Evolutionary conservation across 2,329 filamentous ascomycete genomes (phyloP).

Genomic region (Leptographium flavum): DNA sequence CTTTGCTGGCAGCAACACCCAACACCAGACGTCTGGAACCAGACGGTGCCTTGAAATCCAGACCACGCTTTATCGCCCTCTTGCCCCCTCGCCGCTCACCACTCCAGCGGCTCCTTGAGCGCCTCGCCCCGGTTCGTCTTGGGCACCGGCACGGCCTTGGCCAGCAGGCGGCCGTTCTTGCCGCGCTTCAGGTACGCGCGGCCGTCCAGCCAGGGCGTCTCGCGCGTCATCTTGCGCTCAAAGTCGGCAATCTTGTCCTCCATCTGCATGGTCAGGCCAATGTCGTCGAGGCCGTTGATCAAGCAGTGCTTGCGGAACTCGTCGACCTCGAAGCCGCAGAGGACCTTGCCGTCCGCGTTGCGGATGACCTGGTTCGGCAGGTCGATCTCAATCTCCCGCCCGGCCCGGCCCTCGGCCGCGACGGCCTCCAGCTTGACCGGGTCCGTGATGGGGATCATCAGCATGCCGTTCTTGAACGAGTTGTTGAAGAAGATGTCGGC

Average conservation of each 20-base stretch:
- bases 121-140: constrained; percentile 81
- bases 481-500: constrained; percentile 99
- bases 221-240: constrained; percentile 59
- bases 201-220: constrained; percentile 88
- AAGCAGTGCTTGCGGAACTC: constrained; percentile 91
- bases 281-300: constrained; percentile 87
- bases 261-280: constrained; percentile 84
- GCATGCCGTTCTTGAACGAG: constrained; percentile 99
- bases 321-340: constrained; percentile 77
- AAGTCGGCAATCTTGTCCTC: constrained; percentile 79
- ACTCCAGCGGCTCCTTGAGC: constrained; percentile 76
- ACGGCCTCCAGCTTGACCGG: constrained; percentile 52
- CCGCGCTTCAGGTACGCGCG: constrained; percentile 59
- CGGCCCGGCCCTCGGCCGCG: constrained; percentile 62
- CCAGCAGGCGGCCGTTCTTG: constrained; percentile 37
- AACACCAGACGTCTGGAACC: too few species aligned
- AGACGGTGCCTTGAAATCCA: too few species aligned
- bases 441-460: constrained; percentile 66
- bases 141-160: constrained; percentile 55
- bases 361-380: constrained; percentile 74
- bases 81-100: constrained; percentile 37
- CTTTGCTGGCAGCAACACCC: too few species aligned
- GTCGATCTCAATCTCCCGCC: constrained; percentile 78
- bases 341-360: constrained; percentile 55
- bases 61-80: too few species aligned